Base-by-base conservation (phyloP, 176 grass and related monocot species). In the Olyra latifolia region DNA sequence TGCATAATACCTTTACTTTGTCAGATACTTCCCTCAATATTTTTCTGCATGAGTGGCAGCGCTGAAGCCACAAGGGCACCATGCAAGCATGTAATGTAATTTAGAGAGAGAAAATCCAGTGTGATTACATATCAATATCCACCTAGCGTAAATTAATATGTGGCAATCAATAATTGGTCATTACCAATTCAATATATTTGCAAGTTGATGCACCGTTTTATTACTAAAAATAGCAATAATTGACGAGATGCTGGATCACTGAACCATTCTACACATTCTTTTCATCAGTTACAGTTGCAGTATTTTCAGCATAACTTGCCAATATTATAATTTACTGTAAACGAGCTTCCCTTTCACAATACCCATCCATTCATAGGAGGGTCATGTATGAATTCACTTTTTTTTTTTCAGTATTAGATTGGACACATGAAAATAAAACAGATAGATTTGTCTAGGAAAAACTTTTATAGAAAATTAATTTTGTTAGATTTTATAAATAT, bases 81-180 rank as follows among this genome's bases (percentile, higher is more conserved):
- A 63, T 75, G 22, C 52, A 63, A 48, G 62, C 46, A 66, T 75
- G 59, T n/a, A n/a, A n/a, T n/a, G n/a, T 35, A 71, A 29, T 1
- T 32, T 72, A 70, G 12, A 72, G 12, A 56, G 19, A 64, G 16
- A 79, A 45, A 14, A 72, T 39, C 54, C 10, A 64, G 7, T 53
- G 66, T 20, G 75, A 79, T 46, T 71, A 64, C 44, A 39, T 30
- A 87, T 83, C 66, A 80, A 62, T 46, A 89, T 75, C 82, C 53
- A 70, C 14, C 29, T 57, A 10, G n/a, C 44, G 62, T 71, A 84
- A 38, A 79, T 60, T 83, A 74, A 61, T 82, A 23, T 23, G 8
- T 68, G 25, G 7, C 40, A 52, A 75, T 52, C 32, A 76, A 64
- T 64, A 71, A 87, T 71, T 77, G 72, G 25, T 69, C 64, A 52